Base-by-base conservation (phyloP, 2,329 filamentous ascomycete species). In the Nigrograna mackinnonii region DNA sequence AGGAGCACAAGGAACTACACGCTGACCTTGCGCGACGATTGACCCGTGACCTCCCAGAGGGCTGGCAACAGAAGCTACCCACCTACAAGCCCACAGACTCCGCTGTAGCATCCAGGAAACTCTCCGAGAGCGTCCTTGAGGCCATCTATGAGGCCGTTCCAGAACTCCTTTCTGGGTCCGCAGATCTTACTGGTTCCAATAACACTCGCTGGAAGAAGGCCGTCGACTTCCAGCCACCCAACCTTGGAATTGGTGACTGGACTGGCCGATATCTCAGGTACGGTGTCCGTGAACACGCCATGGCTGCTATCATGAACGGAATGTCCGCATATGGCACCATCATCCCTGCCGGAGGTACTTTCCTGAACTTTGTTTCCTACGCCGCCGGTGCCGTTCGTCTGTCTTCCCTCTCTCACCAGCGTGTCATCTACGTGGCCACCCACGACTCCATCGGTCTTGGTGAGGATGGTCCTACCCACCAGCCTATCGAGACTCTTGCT, bases 341-440 rank as follows among this genome's bases (percentile, higher is more conserved):
- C 67, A 86, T 99, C 68, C 94, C 94, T 59, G 95, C 91, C 60
- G 85, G 85, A 57, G 94, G 94, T 76, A 97, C 94, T 64, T 99
- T 99, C 86, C 81, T 99, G 60, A 99, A 97, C 87, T 99, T 99
- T 74, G 91, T 97, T 59, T 97, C 92, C 19, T 99, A 99, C 72
- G 92, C 89, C 58, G 91, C 94, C 55, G 94, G 94, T 75, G 86
- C 94, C 64, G 87, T 97, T 69, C 92, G 94, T 76, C 85, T 99
- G 49, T 96, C 91, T 26, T 85, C 94, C 30, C 83, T 99, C 59
- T 95, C 91, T 35, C 91, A 89, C 73, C 82, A 91, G 71, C 92
- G 92, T 64, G 80, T 84, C 69, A 91, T 99, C 79, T 95, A 94
- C 86, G 83, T 97, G 61, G 92, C 94, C 65, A 97, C 92, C 60